Evolutionary conservation across 371 early-diverging fungal genomes (phyloP).

Genomic region (Rhizomucor pusillus): DNA sequence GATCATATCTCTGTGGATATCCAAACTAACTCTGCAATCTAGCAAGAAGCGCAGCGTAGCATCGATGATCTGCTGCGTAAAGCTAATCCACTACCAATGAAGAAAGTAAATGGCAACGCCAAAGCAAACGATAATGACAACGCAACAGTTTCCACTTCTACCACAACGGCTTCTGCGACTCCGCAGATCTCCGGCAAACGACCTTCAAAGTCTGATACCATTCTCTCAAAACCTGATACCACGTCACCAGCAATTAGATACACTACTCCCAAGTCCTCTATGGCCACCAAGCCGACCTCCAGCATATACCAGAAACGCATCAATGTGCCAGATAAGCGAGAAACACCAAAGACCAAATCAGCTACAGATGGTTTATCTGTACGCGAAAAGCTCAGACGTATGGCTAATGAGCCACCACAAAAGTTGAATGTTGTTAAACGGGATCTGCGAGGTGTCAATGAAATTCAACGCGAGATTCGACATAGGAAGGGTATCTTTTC

Average conservation of each 20-base stretch:
- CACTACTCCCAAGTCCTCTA: neutral
- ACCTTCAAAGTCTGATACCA: neutral
- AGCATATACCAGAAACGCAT: slow-evolving; percentile 8
- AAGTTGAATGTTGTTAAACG: slow-evolving; percentile 27
- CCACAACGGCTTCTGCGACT: neutral
- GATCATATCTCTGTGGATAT: neutral
- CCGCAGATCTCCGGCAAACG: slow-evolving; percentile 4
- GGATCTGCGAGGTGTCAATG: slow-evolving; percentile 32
- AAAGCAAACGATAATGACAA: neutral
- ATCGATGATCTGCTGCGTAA: slow-evolving; percentile 36
- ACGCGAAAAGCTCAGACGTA: slow-evolving; percentile 11
- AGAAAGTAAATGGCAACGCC: neutral
- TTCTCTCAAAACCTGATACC: neutral
- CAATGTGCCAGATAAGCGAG: neutral
- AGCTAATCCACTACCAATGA: slow-evolving; percentile 24
- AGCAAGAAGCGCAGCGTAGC: slow-evolving; percentile 25
- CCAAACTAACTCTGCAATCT: no score
- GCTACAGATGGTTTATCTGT: slow-evolving; percentile 6
- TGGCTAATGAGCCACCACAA: slow-evolving; percentile 15
- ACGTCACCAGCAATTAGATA: neutral
- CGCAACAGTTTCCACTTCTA: slow-evolving; percentile 3
- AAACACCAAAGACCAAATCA: neutral
- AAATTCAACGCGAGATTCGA: slow-evolving; percentile 44
- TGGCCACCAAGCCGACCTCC: neutral
- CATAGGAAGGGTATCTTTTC: slow-evolving; percentile 33